Base-by-base conservation (phyloP, 768 basidiomycete genomes). In the Boletus rubroflammeus region DNA sequence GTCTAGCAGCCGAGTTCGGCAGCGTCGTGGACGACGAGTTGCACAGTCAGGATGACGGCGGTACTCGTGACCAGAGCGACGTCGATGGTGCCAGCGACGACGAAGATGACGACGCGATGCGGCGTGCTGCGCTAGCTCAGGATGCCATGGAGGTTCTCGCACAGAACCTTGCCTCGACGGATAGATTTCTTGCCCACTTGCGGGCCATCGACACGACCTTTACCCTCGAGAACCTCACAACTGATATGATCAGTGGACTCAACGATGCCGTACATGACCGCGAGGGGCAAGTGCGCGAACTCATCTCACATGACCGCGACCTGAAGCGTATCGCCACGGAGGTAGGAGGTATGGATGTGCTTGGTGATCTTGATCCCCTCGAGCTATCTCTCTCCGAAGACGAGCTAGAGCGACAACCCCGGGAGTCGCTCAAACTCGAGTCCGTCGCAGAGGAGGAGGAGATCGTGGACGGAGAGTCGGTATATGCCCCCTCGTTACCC, bases 271-370 rank as follows among this genome's bases (percentile, higher is more conserved):
- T 82, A 34, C 82, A 84, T 44, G 85, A 90, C 62, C 81, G 92
- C 53, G 92, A 94, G 67, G 79, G 77, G 3, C 92, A 94, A 71
- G 81, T 91, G 5, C 85, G 92, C 48, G 88, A 85, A 63, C 71
- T 94, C 50, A 73, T 85, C 34, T 88, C 85, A 58, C 87, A 79
- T 65, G 91, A 93, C 63, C 81, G 90, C 49, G 86, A 93, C 69
- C 83, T 94, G 64, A 79, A 81, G 60, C 83, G 83, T 66, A 88
- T 91, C 60, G 82, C 84, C 2, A 82, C 80, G 5, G 90, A 92
- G 68, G 81, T 89, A 17, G 87, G 88, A 36, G 91, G 91, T 19
- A 79, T 74, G 36, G 90, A 93, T 36, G 82, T 82, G 10, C 75
- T 94, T 10, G 82, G 83, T 11, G 76, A 78, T 59, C 73, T 93